Evolutionary conservation across 306 rosid species (phyloP), one percentile per base, ranked within the genome.

Genomic region (Spatholobus suberectus): DNA sequence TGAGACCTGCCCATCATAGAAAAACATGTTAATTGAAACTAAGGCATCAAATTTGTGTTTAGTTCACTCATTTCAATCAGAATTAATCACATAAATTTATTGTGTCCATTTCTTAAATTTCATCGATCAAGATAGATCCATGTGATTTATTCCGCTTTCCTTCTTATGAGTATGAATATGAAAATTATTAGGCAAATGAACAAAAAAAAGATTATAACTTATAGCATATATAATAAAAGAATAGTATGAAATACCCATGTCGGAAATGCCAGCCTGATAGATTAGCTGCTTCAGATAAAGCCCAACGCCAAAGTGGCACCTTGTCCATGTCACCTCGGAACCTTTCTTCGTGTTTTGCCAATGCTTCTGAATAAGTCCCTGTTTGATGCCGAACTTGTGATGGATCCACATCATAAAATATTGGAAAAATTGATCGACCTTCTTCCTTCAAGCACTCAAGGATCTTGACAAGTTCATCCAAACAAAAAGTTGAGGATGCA

Each of bases 341-440:
- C 44, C 24, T 44, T 5, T n/a, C 24, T 32, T 47, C 27, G 11
- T 71, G 77, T 17, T 44, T 44, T 7, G 41, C 26, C 15, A 71
- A 44, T 5, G 62, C 77, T 15, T 46, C 41, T 26, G 8, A 32
- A 47, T 12, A 71, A 47, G 4, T 15, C 23, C 77, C 61, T 6
- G 3, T 47, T 1, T 46, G 61, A 27, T 71, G 62, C 9, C 62
- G 61, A 24, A 71, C 43, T 0, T 46, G 23, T 6, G 76, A 21
- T 6, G 76, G 59, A 70, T 70, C 24, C 23, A 70, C 76, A 2
- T 14, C 8, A 43, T 70, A 70, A 70, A 70, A 70, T 13, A 70
- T 15, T 7, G 76, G 76, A 4, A 0, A 43, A 24, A 70, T 8
- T 27, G 29, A 70, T 8, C 6, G 72, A 34, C 21, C 26, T 8